Evolutionary conservation across 208 protist genomes (phyloP).

Genomic region (Angomonas deanei): DNA sequence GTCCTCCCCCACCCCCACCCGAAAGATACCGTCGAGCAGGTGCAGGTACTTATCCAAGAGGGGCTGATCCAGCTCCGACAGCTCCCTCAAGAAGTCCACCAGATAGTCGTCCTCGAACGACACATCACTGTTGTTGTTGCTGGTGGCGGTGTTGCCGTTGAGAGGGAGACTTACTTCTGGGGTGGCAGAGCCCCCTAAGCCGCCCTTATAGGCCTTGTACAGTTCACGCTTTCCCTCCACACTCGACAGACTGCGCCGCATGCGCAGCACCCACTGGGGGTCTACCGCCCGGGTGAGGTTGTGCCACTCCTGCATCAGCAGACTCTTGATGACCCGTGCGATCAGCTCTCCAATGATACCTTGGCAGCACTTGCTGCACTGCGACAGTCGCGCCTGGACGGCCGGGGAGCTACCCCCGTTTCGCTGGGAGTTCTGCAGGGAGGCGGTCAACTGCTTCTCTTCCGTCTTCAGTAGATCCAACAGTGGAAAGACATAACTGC

Average conservation of each 20-base stretch:
- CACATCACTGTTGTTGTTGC: neutral
- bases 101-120: neutral
- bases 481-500: slow-evolving; percentile 41
- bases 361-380: slow-evolving; percentile 34
- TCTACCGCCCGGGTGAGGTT: slow-evolving; percentile 13
- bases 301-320: slow-evolving; percentile 34
- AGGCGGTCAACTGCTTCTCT: slow-evolving; percentile 23
- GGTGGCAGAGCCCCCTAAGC: too few relatives aligned
- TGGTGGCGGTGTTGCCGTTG: neutral
- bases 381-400: slow-evolving; percentile 26
- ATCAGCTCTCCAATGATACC: slow-evolving; percentile 38
- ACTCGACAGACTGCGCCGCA: slow-evolving; percentile 6
- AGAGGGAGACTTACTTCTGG: too few relatives aligned
- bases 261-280: slow-evolving; percentile 22
- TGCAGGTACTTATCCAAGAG: slow-evolving; percentile 11
- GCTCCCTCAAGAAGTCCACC: neutral
- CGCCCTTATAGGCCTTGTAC: neutral
- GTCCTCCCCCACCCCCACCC: neutral
- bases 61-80: slow-evolving; percentile 13
- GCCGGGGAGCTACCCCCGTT: slow-evolving; percentile 28
- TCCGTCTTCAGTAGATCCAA: slow-evolving; percentile 33
- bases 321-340: slow-evolving; percentile 31
- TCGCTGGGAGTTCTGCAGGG: slow-evolving; percentile 24
- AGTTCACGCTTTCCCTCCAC: neutral
- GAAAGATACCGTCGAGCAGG: slow-evolving; percentile 13